Evolutionary conservation across 2,329 filamentous ascomycete species (phyloP), one percentile per base, ranked within the genome.

Genomic region (Curvularia lunata): DNA sequence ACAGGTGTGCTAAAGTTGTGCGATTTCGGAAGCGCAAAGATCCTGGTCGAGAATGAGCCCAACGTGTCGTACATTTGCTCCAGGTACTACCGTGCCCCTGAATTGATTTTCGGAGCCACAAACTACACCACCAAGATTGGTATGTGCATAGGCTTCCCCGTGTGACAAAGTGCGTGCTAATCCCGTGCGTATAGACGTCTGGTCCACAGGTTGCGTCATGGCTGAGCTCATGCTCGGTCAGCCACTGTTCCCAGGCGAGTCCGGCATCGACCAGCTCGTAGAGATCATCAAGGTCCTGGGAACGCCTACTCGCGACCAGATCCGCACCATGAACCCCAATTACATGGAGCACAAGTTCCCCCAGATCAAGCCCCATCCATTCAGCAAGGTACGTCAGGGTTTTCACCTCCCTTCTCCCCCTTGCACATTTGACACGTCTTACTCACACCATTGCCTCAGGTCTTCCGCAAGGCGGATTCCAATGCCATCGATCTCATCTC

Each of bases 311-410:
- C 87, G 95, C 65, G 95, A 99, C 78, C 95, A 99, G 80, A 99
- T 99, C 74, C 91, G 95, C 69, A 99, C 95, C 66, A 99, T 99
- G 95, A 99, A 99, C 80, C 95, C 95, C 58, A 99, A 99, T 80
- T 99, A 99, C 81, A 99, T 99, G 95, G 95, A 99, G 82, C 95
- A 99, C 83, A 98, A 98, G 83, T 99, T 99, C 80, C 95, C 95
- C 47, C 95, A 99, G 80, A 99, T 99, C 83, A 99, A 99, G 84
- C 95, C 95, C 57, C 95, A 99, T 75, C 95, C 95, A 27, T 99
- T 99, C 84, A 96, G 91, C 82, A 98, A 98, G 86, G 86, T 88
- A 73, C 69, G 65, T 72, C n/a, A 3, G 25, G 10, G 18, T 13
- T 16, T 46, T 30, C 18, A 8, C 12, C 42, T 16, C 30, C 32